Percentiles rank a stretch among this genome's conserved stretches.
These are phyloP conservation scores for Albatrellus ellisii DNA, from an alignment of 768 basidiomycete species.

Conservation along the genomic window DNA sequence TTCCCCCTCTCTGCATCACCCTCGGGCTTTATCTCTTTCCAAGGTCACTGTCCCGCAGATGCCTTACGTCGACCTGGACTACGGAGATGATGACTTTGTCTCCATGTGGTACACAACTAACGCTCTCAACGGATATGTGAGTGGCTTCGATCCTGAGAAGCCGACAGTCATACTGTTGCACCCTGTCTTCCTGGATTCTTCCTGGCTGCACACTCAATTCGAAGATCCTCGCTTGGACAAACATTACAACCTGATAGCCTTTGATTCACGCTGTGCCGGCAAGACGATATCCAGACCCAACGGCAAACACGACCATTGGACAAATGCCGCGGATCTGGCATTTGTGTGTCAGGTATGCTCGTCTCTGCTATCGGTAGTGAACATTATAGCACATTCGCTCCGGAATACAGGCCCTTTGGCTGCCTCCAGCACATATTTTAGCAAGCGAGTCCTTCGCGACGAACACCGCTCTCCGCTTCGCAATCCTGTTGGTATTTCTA, in stretches of 20 bases:
- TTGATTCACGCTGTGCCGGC: constrained; percentile 58
- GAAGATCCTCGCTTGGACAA: constrained; percentile 48
- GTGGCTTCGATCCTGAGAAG: constrained; percentile 50
- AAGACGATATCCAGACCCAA: constrained; percentile 39
- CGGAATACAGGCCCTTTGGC: constrained; percentile 35
- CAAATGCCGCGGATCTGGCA: constrained; percentile 68
- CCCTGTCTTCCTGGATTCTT: constrained; percentile 53
- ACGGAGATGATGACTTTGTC: constrained; percentile 49
- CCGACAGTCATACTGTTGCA: constrained; percentile 59
- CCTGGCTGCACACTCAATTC: constrained; percentile 55
- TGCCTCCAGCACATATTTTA: constrained; percentile 60
- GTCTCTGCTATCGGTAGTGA: background rate
- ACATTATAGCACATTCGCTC: background rate
- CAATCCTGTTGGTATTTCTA: constrained; percentile 8
- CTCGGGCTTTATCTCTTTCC: too few relatives aligned
- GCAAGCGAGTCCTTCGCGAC: constrained; percentile 24
- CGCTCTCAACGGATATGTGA: constrained; percentile 41
- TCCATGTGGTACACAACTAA: constrained; percentile 66
- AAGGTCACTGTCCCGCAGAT: too few relatives aligned
- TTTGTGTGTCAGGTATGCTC: constrained; percentile 42
- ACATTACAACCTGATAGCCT: constrained; percentile 59
- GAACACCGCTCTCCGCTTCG: constrained; percentile 16
- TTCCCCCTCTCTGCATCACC: too few relatives aligned
- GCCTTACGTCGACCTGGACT: constrained; percentile 60
- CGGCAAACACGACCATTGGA: constrained; percentile 58